Conservation (phyloP, 2,329 filamentous ascomycete species). For the Cordyceps pruinosa region DNA sequence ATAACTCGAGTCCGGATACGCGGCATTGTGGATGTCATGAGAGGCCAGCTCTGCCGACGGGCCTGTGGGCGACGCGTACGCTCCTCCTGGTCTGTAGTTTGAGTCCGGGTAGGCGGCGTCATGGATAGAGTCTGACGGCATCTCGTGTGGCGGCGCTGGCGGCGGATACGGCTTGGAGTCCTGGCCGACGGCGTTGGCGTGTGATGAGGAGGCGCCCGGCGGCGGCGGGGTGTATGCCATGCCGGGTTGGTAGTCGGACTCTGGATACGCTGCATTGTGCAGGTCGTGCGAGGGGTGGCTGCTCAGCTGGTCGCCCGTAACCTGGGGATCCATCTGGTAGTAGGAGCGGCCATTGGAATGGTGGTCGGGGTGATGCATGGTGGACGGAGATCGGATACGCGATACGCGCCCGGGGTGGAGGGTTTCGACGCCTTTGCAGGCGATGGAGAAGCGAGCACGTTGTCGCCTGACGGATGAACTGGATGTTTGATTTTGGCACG, state of each 20-base stretch:
- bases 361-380: not conserved
- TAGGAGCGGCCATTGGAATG: not conserved
- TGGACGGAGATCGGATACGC: not conserved
- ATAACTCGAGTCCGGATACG: not conserved
- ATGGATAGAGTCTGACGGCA: not conserved
- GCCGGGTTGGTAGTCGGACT: not conserved
- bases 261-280: constrained; percentile 7
- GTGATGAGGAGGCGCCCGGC: not conserved
- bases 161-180: constrained; percentile 1
- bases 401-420: too few relatives aligned
- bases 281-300: constrained; percentile 6
- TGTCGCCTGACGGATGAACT: not conserved
- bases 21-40: not conserved
- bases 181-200: not conserved
- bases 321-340: constrained; percentile 1
- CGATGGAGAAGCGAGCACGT: not conserved
- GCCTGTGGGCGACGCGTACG: not conserved
- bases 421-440: not conserved
- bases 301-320: constrained; percentile 6
- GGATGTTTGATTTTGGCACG: not conserved
- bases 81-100: not conserved
- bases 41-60: not conserved
- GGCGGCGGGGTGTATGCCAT: not conserved
- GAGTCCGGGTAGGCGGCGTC: not conserved
- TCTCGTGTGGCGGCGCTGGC: not conserved